A percentile compares a stretch with the other conserved stretches of the same genome.
These are phyloP conservation scores for Coprinopsis sp. DNA, from an alignment of 768 basidiomycete genomes.

Conservation along the genomic window DNA sequence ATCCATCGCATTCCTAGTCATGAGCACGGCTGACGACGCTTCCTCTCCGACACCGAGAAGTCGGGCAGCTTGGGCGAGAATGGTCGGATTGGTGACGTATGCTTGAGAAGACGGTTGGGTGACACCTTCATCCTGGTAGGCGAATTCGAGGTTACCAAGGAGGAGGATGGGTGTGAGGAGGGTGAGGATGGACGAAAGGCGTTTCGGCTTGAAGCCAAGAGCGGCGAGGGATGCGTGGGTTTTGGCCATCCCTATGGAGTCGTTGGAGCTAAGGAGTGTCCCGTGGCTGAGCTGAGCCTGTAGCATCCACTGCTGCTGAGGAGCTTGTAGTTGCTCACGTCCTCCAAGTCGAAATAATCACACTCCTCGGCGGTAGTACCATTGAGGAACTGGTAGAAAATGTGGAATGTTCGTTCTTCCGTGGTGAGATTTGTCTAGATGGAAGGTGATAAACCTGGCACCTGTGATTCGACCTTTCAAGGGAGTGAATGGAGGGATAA, in stretches of 20 bases:
- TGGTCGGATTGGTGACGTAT: slow-evolving; percentile 61
- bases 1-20: slow-evolving; percentile 89
- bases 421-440: slow-evolving; percentile 87
- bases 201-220: slow-evolving; percentile 90
- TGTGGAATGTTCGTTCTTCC: slow-evolving; percentile 86
- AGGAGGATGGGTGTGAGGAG: slow-evolving; percentile 77
- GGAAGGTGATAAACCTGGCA: slow-evolving; percentile 77
- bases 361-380: slow-evolving; percentile 80
- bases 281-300: slow-evolving; percentile 81
- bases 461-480: slow-evolving; percentile 64
- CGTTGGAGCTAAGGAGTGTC: slow-evolving; percentile 85
- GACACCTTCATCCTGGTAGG: slow-evolving; percentile 52
- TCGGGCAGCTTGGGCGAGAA: slow-evolving; percentile 68
- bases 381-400: slow-evolving; percentile 89
- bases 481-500: slow-evolving; percentile 79
- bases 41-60: slow-evolving; percentile 75
- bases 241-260: slow-evolving; percentile 78
- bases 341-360: slow-evolving; percentile 71
- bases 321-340: slow-evolving; percentile 79
- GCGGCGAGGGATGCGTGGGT: slow-evolving; percentile 74
- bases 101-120: slow-evolving; percentile 28
- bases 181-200: slow-evolving; percentile 74
- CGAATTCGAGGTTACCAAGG: slow-evolving; percentile 78
- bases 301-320: slow-evolving; percentile 86
- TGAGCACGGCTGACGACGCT: slow-evolving; percentile 74